phyloP scores from a whole-genome alignment of 2,329 filamentous ascomycete species.

The Ascochyta viciae-villosae region DNA sequence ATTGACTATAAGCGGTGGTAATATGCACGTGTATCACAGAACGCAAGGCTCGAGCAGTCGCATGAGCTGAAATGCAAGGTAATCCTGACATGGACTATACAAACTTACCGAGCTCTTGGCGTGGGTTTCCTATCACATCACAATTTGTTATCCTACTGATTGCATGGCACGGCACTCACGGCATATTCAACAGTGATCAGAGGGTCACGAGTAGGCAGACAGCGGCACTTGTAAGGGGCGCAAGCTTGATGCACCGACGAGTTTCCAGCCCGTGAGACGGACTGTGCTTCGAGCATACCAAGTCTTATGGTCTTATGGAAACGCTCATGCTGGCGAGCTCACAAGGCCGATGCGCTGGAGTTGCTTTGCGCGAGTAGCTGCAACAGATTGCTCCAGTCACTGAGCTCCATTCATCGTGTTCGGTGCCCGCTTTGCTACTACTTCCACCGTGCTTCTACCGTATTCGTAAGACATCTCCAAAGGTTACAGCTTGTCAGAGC shows the following conservation, averaged over 20 bases:
- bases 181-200: not conserved
- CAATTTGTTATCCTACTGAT: not conserved
- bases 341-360: not conserved
- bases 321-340: not conserved
- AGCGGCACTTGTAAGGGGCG: not conserved
- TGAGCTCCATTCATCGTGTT: too few relatives aligned
- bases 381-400: not conserved
- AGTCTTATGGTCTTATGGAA: not conserved
- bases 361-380: not conserved
- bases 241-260: not conserved
- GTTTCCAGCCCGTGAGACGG: not conserved
- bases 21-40: constrained; percentile 2
- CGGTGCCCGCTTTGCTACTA: not conserved
- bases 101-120: not conserved
- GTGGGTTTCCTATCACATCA: not conserved
- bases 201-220: not conserved
- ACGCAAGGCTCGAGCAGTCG: constrained; percentile 6
- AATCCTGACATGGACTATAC: not conserved
- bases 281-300: not conserved
- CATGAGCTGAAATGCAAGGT: not conserved
- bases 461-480: not conserved
- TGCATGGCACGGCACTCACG: not conserved
- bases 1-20: not conserved
- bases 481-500: constrained; percentile 4
- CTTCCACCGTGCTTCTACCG: constrained; percentile 6